A percentile compares a stretch with the other conserved stretches of the same genome.
Evolutionary conservation across 306 rosid species (phyloP).

Genomic region (Oemleria cerasiformis): DNA sequence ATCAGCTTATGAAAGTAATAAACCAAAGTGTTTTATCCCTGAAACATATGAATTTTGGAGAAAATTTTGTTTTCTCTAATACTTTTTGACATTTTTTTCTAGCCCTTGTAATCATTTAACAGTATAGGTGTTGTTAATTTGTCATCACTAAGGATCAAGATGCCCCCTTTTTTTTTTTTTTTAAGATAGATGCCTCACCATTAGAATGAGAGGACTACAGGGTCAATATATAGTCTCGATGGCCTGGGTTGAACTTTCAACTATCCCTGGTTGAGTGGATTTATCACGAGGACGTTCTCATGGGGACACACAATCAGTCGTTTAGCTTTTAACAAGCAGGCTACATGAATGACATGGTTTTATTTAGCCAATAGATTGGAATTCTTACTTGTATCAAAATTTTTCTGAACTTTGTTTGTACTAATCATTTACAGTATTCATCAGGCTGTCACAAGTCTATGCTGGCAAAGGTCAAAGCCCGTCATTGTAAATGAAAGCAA

Average conservation of each 20-base stretch:
- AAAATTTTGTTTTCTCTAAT: neutral
- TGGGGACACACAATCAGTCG: neutral
- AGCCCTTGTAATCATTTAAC: neutral
- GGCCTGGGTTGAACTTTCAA: neutral
- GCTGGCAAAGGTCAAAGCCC: constrained; percentile 98
- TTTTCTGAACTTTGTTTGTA: constrained; percentile 9
- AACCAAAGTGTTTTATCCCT: neutral
- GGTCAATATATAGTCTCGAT: neutral
- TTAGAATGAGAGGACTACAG: neutral
- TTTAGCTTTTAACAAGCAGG: neutral
- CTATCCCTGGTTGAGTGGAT: constrained; percentile 1
- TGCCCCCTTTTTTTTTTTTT: neutral
- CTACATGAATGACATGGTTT: constrained; percentile 11
- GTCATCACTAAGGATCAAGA: neutral
- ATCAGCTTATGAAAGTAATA: neutral
- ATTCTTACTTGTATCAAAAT: neutral
- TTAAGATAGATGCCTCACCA: neutral
- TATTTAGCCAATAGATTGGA: neutral
- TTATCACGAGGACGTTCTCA: neutral
- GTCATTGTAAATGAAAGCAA: constrained; percentile 72
- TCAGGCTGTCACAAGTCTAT: constrained; percentile 95
- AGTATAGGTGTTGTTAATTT: neutral
- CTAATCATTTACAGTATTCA: constrained; percentile 34
- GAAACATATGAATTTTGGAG: constrained; percentile 6
- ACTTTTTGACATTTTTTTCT: neutral